Base-by-base conservation (phyloP, 169 alveolate genomes). In the Cryptosporidium meleagridis region DNA sequence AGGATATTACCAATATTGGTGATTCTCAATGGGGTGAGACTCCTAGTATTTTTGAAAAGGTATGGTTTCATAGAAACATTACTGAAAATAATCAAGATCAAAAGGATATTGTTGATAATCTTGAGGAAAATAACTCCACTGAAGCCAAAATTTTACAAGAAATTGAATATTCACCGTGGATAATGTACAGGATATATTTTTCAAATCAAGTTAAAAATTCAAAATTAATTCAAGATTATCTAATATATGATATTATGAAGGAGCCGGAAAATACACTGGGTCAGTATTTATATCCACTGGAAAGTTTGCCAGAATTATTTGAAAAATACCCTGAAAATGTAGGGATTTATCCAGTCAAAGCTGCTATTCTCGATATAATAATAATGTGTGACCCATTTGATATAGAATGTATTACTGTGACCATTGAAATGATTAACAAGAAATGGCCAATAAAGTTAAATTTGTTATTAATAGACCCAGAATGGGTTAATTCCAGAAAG, bases 21-120 rank as follows among this genome's bases (percentile, higher is more conserved):
- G 89, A 80, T 16, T 44, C 72, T 80, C 89, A 80, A 65, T 80
- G 89, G 89, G 89, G 69, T 6, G 41, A 39, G 16, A 80, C 89
- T 44, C 89, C 89, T 6, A 23, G 52, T 21, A 37, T 62, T 44
- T 80, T 61, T 80, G 89, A 80, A 18, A n/a, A 80, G 3, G 89
- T 80, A 12, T 80, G 89, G 89, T 80, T 80, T 62, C 26, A 44
- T 35, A 80, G 52, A 26, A 65, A 80, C 18, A 44, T 26, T 16
- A 80, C 73, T 21, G 69, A 48, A 10, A 21, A 7, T 18, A 35
- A 9, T 31, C 5, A 8, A 29, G 2, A 41, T 1, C 39, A 75
- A 55, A n/a, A 31, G 31, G 14, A 41, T 10, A 10, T 26, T 23
- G 0, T 16, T 8, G n/a, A n/a, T 31, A 33, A 65, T 29, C 3